Percentiles rank a stretch among this genome's conserved stretches.
These are phyloP conservation scores for Trichothecium roseum DNA, from an alignment of 2,329 filamentous ascomycete genomes.

Conservation along the genomic window DNA sequence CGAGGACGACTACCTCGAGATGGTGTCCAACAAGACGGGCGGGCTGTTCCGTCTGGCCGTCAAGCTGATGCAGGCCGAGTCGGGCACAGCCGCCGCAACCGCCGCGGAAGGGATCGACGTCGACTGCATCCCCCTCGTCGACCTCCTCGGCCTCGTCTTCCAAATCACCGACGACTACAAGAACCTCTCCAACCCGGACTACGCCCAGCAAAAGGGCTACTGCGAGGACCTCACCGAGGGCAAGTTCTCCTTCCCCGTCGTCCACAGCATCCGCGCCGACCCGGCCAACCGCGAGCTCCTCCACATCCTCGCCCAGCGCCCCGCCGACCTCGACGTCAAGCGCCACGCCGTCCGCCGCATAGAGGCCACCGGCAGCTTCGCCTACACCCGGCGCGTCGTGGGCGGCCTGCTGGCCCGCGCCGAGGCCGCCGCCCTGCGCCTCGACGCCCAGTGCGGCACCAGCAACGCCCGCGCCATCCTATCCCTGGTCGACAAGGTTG, in stretches of 20 bases:
- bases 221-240: conserved; percentile 88
- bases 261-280: conserved; percentile 71
- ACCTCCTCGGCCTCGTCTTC: conserved; percentile 69
- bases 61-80: conserved; percentile 73
- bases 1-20: conserved; percentile 74
- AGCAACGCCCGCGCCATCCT: background rate
- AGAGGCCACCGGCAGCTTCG: conserved; percentile 73
- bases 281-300: conserved; percentile 62
- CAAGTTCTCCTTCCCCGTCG: conserved; percentile 86
- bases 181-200: conserved; percentile 58
- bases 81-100: no score
- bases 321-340: conserved; percentile 72
- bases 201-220: conserved; percentile 74
- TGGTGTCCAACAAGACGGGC: conserved; percentile 78
- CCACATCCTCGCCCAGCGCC: conserved; percentile 78
- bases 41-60: conserved; percentile 69
- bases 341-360: conserved; percentile 76
- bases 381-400: conserved; percentile 60
- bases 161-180: conserved; percentile 83
- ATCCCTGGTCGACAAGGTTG: conserved; percentile 1
- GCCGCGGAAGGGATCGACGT: no score
- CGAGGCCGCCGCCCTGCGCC: background rate
- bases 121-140: conserved; percentile 72
- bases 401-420: conserved; percentile 37
- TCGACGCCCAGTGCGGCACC: conserved; percentile 1